Base-by-base conservation (phyloP, 306 rosid genomes). In the Sicyos baderoa region DNA sequence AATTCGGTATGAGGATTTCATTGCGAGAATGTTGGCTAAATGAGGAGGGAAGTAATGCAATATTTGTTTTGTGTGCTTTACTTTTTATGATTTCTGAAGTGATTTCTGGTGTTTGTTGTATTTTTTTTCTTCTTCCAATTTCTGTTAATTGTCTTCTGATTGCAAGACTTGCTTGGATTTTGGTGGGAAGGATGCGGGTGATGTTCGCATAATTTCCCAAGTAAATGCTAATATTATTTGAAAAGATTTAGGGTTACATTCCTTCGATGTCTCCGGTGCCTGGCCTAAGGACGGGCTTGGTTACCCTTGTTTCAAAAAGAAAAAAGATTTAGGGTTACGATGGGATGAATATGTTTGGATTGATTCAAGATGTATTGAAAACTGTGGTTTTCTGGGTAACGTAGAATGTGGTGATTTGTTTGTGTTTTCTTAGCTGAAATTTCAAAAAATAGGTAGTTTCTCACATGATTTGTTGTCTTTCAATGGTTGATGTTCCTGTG, bases 1-100 rank as follows among this genome's bases (percentile, higher is more conserved):
- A 89, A 93, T 93, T 90, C 88, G 90, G 64, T 93, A 93, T 79
- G 99, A 89, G 71, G 99, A 93, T 61, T 93, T 93, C 87, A 93
- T 93, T 53, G 91, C 91, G 59, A 78, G 97, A 84, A 93, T 90
- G 99, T 88, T 93, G 29, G 99, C 99, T 72, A 93, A 89, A 89
- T 93, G 87, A 87, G 61, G 70, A 59, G 63, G 58, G 63, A 29
- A 72, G 59, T 74, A 15, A 62, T 68, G 67, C 58, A 22, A 52
- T 27, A 37, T 27, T 59, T 12, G 58, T 71, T 82, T 76, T 42
- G 57, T 84, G 68, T 69, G 35, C 51, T 70, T 67, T 25, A 37
- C 48, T 32, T 7, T 35, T 29, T 42, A 49, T 74, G 53, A 52
- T 75, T 76, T 60, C 37, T 76, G 57, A 9, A 69, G 66, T 74